phyloP scores from a whole-genome alignment of 2,329 filamentous ascomycete species.

The Aspergillus amoenus region DNA sequence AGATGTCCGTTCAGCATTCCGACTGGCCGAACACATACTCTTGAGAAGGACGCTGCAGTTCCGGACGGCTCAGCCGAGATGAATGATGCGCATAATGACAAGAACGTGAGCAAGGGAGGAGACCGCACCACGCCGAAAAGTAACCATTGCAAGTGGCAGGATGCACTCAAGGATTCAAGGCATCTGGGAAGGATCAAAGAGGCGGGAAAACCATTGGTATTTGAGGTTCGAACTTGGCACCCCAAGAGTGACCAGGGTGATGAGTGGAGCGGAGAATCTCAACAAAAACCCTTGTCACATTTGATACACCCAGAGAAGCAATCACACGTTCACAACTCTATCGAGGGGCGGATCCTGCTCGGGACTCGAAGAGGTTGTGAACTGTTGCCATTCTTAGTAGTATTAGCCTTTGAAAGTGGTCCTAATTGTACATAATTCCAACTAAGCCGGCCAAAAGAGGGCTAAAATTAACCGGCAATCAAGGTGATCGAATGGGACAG shows the following conservation, averaged over 20 bases:
- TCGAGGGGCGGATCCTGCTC: too few relatives aligned
- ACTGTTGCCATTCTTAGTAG: constrained; percentile 10
- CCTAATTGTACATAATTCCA: background rate
- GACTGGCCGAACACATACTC: too few relatives aligned
- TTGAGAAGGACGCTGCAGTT: too few relatives aligned
- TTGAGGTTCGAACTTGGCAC: background rate
- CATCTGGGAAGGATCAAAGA: too few relatives aligned
- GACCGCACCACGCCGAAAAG: too few relatives aligned
- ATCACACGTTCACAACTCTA: background rate
- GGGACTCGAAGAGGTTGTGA: background rate
- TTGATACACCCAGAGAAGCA: background rate
- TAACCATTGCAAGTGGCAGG: too few relatives aligned
- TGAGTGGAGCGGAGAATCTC: background rate
- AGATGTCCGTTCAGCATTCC: too few relatives aligned
- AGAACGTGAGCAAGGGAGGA: too few relatives aligned
- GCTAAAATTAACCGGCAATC: background rate
- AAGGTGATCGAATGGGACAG: constrained; percentile 14
- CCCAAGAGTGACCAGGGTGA: background rate
- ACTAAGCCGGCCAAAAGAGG: background rate
- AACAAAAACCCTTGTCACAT: background rate
- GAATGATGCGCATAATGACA: too few relatives aligned
- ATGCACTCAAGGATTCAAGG: too few relatives aligned
- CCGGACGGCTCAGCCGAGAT: too few relatives aligned
- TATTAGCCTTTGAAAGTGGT: background rate
- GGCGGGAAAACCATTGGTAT: constrained; percentile 9